phyloP scores from a whole-genome alignment of 1,284 basidiomycete genomes.

The Malassezia dermatis region DNA sequence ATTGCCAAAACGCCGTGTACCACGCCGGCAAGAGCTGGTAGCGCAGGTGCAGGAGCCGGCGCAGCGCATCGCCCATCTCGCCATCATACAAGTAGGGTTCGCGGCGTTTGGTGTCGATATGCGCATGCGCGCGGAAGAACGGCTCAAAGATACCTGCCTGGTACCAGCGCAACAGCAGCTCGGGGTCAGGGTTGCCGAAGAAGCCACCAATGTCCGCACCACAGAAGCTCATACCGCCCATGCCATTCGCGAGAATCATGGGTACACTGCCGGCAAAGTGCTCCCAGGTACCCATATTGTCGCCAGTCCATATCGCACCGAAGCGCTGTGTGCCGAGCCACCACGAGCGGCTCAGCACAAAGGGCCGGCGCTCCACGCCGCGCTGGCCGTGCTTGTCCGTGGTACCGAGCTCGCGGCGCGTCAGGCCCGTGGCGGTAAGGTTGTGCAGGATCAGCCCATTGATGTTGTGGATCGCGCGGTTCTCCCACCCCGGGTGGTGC shows the following conservation, averaged over 20 bases:
- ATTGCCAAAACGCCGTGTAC: slow-evolving; percentile 77
- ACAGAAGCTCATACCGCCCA: slow-evolving; percentile 86
- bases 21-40: slow-evolving; percentile 83
- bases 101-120: slow-evolving; percentile 92
- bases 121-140: slow-evolving; percentile 97
- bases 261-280: slow-evolving; percentile 88
- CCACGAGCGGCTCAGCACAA: slow-evolving; percentile 89
- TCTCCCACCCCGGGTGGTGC: slow-evolving; percentile 90
- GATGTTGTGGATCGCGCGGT: slow-evolving; percentile 88
- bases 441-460: slow-evolving; percentile 61
- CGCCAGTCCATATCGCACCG: slow-evolving; percentile 97
- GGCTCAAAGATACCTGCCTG: slow-evolving; percentile 88
- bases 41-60: slow-evolving; percentile 68
- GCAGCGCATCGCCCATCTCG: slow-evolving; percentile 70
- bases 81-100: slow-evolving; percentile 89
- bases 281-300: slow-evolving; percentile 94
- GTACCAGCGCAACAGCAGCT: slow-evolving; percentile 96
- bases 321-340: slow-evolving; percentile 89
- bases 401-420: slow-evolving; percentile 57
- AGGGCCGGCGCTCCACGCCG: slow-evolving; percentile 54
- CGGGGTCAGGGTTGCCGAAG: slow-evolving; percentile 88
- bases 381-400: slow-evolving; percentile 56
- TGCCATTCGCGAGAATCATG: slow-evolving; percentile 80
- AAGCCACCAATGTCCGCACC: slow-evolving; percentile 96
- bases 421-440: slow-evolving; percentile 67